Percentiles rank a stretch among this genome's conserved stretches.
phyloP scores from a whole-genome alignment of 1,284 basidiomycete genomes.

The Athelia sp. region DNA sequence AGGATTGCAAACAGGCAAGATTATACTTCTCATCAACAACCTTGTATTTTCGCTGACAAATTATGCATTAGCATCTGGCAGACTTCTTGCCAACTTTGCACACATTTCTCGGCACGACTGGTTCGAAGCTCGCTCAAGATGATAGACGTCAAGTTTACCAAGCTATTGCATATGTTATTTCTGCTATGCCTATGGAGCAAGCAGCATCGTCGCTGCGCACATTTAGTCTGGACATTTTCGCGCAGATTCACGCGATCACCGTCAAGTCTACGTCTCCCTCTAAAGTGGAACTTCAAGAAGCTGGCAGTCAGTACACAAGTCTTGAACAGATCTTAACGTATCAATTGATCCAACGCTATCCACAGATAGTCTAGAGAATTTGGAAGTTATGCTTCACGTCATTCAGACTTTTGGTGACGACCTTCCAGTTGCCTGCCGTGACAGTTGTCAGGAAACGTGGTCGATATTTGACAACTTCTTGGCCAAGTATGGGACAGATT shows the following conservation, averaged over 20 bases:
- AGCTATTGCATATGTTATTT: slow-evolving; percentile 93
- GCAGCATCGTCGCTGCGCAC: slow-evolving; percentile 81
- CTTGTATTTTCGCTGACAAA: slow-evolving; percentile 7
- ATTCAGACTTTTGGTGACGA: slow-evolving; percentile 78
- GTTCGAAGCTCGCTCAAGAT: slow-evolving; percentile 76
- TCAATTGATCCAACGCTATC: slow-evolving; percentile 8
- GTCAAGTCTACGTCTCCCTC: slow-evolving; percentile 45
- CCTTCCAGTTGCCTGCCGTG: slow-evolving; percentile 75
- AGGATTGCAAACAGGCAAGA: slow-evolving; percentile 86
- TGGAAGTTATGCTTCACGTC: slow-evolving; percentile 84
- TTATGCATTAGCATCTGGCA: slow-evolving; percentile 67
- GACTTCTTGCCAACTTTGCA: slow-evolving; percentile 91
- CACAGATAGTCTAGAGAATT: slow-evolving; percentile 79
- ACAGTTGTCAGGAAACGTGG: slow-evolving; percentile 82
- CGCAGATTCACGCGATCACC: slow-evolving; percentile 62
- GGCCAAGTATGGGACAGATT: slow-evolving; percentile 73
- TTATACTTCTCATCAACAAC: slow-evolving; percentile 4
- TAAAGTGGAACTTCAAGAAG: slow-evolving; percentile 57
- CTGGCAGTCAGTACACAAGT: slow-evolving; percentile 52
- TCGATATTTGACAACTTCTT: slow-evolving; percentile 79
- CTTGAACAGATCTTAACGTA: not conserved
- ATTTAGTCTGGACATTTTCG: slow-evolving; percentile 74
- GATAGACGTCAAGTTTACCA: slow-evolving; percentile 92
- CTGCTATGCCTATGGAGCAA: slow-evolving; percentile 83
- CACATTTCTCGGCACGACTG: slow-evolving; percentile 79